Conservation (phyloP, 1,284 basidiomycete species). For the Ustilago nuda region DNA sequence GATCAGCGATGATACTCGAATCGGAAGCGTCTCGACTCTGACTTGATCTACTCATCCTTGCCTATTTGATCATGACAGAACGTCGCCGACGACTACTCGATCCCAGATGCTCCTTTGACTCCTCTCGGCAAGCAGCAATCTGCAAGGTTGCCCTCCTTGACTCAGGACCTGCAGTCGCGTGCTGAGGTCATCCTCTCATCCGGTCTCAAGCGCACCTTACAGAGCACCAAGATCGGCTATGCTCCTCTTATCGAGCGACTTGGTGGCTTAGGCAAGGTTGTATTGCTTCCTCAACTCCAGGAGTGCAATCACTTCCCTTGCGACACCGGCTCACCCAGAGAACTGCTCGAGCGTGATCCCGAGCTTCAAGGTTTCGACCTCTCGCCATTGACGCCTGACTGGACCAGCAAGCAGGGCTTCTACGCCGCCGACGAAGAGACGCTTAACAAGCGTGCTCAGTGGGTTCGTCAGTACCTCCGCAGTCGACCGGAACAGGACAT, state of each 20-base stretch:
- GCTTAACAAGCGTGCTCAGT: conserved; percentile 62
- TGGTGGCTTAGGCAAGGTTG: conserved; percentile 57
- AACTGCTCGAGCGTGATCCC: conserved; percentile 58
- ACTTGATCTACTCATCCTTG: not conserved
- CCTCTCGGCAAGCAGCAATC: conserved; percentile 66
- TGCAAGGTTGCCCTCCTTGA: conserved; percentile 51
- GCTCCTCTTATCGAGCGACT: conserved; percentile 59
- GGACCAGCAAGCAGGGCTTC: conserved; percentile 67
- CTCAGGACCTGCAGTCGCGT: conserved; percentile 46
- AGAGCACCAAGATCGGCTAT: conserved; percentile 65
- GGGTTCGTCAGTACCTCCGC: conserved; percentile 67
- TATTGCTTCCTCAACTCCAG: conserved; percentile 65
- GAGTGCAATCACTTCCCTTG: conserved; percentile 67
- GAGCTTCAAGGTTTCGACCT: conserved; percentile 65
- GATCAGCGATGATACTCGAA: not conserved
- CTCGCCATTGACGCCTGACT: conserved; percentile 63
- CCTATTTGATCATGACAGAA: conserved; percentile 32
- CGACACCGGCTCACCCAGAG: conserved; percentile 65
- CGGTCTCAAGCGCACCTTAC: conserved; percentile 64
- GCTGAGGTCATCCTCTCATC: conserved; percentile 63
- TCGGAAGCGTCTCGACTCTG: not conserved
- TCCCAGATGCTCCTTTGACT: conserved; percentile 67
- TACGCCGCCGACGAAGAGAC: conserved; percentile 62
- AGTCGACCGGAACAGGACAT: conserved; percentile 64
- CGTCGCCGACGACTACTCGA: conserved; percentile 58